phyloP scores from a whole-genome alignment of 805 yeast species.

The Blastobotrys peoriensis region DNA sequence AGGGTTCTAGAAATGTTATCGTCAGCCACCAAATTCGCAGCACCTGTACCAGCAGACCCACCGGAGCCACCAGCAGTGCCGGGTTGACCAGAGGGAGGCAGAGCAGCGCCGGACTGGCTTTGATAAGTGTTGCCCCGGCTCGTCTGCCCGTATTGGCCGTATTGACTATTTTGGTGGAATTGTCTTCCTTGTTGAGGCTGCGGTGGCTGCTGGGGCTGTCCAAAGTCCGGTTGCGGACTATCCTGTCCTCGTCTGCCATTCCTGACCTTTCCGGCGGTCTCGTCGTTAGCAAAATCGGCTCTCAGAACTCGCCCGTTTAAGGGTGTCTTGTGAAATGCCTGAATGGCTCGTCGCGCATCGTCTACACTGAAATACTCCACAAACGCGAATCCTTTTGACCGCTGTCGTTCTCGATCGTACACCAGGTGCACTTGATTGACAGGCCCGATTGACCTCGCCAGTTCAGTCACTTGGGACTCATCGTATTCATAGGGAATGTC shows the following conservation, averaged over 20 bases:
- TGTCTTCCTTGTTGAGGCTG: not conserved
- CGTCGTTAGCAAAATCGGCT: constrained; percentile 21
- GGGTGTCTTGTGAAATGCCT: constrained; percentile 14
- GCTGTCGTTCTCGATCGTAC: constrained; percentile 19
- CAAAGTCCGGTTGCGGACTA: too few relatives aligned
- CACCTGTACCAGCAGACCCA: too few relatives aligned
- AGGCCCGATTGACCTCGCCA: constrained; percentile 17
- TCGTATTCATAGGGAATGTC: constrained; percentile 24
- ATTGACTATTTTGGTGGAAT: not conserved
- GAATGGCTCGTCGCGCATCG: constrained; percentile 18
- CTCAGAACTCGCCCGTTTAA: constrained; percentile 18
- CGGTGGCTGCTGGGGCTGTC: not conserved
- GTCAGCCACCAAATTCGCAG: constrained; percentile 29
- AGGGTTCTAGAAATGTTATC: constrained; percentile 45
- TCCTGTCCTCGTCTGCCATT: constrained; percentile 1
- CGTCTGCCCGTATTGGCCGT: constrained; percentile 12
- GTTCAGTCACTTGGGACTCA: constrained; percentile 20
- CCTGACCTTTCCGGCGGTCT: constrained; percentile 3
- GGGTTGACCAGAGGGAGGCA: constrained; percentile 1
- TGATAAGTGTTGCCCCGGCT: not conserved
- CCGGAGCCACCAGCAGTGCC: constrained; percentile 39
- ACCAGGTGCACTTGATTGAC: constrained; percentile 15
- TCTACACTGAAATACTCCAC: constrained; percentile 20
- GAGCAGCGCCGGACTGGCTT: not conserved
- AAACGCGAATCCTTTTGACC: constrained; percentile 23